Evolutionary conservation across 2,329 filamentous ascomycete genomes (phyloP).

Genomic region (Diaporthe sp.): DNA sequence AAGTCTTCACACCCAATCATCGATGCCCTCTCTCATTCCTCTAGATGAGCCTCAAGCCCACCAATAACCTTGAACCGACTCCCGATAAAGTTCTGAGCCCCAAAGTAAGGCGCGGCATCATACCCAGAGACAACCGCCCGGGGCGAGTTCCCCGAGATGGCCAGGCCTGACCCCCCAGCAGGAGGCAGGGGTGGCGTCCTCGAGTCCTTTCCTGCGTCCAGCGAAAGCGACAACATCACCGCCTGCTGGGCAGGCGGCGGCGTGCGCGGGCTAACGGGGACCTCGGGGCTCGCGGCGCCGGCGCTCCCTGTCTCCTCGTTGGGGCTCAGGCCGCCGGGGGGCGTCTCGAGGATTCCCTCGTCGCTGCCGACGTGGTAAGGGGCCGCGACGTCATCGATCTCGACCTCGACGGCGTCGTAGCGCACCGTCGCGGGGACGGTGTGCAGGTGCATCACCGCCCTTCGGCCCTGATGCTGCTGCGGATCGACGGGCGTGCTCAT

Average conservation of each 20-base stretch:
- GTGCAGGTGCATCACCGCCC: conserved; percentile 26
- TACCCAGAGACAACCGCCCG: background rate
- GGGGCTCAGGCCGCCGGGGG: conserved; percentile 26
- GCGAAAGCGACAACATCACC: background rate
- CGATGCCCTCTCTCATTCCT: conserved; percentile 31
- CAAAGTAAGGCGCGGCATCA: conserved; percentile 30
- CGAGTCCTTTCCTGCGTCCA: background rate
- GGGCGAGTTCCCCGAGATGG: background rate
- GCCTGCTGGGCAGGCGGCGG: conserved; percentile 5
- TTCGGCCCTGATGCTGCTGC: conserved; percentile 4
- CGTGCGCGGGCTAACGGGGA: conserved; percentile 26
- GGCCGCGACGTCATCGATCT: background rate
- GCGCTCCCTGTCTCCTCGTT: conserved; percentile 10
- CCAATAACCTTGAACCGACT: conserved; percentile 32
- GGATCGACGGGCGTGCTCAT: conserved; percentile 33
- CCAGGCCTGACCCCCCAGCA: background rate
- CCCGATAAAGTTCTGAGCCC: conserved; percentile 29
- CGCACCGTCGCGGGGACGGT: conserved; percentile 23
- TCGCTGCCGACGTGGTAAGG: conserved; percentile 33
- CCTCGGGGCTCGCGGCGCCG: conserved; percentile 28
- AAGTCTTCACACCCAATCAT: background rate
- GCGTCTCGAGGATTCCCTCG: conserved; percentile 31
- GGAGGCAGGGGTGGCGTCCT: background rate
- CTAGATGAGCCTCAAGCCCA: conserved; percentile 34
- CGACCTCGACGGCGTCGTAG: conserved; percentile 20